Percentiles rank a stretch among this genome's conserved stretches.
Evolutionary conservation across 148 eudicot genomes (phyloP).

Genomic region (Rhododendron molle): DNA sequence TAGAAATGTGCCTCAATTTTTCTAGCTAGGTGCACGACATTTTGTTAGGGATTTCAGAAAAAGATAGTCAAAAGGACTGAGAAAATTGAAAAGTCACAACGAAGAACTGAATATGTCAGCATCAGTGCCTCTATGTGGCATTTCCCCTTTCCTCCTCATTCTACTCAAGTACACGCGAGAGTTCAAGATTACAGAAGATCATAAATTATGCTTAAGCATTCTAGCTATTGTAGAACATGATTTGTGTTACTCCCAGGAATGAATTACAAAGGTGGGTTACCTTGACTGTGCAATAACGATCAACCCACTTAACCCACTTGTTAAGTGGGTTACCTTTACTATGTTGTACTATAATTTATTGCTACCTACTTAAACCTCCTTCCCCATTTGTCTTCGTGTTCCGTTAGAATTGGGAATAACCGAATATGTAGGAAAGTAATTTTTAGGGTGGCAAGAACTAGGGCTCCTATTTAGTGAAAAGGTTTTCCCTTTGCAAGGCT

Average conservation of each 20-base stretch:
- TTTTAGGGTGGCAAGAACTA: not conserved
- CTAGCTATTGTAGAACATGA: not conserved
- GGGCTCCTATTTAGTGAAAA: not conserved
- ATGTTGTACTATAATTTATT: not conserved
- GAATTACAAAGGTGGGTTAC: not conserved
- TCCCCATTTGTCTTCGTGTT: not conserved
- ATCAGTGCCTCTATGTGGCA: not conserved
- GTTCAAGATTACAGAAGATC: not conserved
- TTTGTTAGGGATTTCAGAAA: not conserved
- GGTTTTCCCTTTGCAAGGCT: not conserved
- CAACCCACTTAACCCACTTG: too few species aligned
- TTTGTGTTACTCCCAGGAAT: not conserved
- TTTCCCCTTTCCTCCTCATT: not conserved
- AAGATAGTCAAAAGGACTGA: not conserved
- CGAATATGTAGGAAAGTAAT: not conserved
- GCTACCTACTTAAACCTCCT: not conserved
- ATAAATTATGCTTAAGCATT: not conserved
- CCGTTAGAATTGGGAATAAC: not conserved
- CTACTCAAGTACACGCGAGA: not conserved
- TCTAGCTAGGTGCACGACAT: not conserved
- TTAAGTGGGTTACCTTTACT: not conserved
- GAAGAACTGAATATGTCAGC: not conserved
- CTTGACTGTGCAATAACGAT: not conserved
- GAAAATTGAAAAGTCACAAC: not conserved
- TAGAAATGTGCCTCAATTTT: not conserved